Evolutionary conservation across 371 early-diverging fungal species (phyloP).

Genomic region (Funneliformis caledonium): DNA sequence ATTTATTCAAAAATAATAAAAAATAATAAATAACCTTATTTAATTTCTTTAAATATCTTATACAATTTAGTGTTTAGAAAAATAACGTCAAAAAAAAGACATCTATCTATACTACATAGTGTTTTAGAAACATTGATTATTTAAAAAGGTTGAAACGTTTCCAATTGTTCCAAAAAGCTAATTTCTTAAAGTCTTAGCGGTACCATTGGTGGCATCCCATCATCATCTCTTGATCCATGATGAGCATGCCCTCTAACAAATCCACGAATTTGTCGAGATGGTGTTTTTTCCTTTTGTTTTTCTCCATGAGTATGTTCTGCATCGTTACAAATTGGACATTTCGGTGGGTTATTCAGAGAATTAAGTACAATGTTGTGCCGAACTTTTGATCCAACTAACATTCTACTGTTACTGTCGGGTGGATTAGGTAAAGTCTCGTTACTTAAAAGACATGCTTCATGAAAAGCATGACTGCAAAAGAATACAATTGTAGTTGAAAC

Average conservation of each 20-base stretch:
- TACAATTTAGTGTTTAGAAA: no score
- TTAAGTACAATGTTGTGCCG: slow-evolving; percentile 1
- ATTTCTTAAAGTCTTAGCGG: slow-evolving; percentile 16
- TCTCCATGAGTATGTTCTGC: slow-evolving; percentile 9
- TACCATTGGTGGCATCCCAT: slow-evolving; percentile 41
- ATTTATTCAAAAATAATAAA: neutral
- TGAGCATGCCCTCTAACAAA: neutral
- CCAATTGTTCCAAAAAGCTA: no score
- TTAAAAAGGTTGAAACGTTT: no score
- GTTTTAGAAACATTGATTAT: no score
- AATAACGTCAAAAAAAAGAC: no score
- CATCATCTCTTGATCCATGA: slow-evolving; percentile 20
- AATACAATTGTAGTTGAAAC: slow-evolving; percentile 61
- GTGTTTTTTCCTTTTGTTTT: neutral
- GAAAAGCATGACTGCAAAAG: slow-evolving; percentile 79
- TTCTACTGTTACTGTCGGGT: slow-evolving; percentile 6
- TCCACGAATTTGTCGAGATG: slow-evolving; percentile 13
- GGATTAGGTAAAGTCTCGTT: slow-evolving; percentile 31
- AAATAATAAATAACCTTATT: neutral
- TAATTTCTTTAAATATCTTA: neutral
- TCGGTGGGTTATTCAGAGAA: slow-evolving; percentile 2
- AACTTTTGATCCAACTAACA: slow-evolving; percentile 28
- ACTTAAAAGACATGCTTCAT: slow-evolving; percentile 67
- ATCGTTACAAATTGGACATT: slow-evolving; percentile 38
- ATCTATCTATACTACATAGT: no score